These are phyloP conservation scores for Asterophora parasitica DNA, from an alignment of 768 basidiomycete species.

Conservation along the genomic window DNA sequence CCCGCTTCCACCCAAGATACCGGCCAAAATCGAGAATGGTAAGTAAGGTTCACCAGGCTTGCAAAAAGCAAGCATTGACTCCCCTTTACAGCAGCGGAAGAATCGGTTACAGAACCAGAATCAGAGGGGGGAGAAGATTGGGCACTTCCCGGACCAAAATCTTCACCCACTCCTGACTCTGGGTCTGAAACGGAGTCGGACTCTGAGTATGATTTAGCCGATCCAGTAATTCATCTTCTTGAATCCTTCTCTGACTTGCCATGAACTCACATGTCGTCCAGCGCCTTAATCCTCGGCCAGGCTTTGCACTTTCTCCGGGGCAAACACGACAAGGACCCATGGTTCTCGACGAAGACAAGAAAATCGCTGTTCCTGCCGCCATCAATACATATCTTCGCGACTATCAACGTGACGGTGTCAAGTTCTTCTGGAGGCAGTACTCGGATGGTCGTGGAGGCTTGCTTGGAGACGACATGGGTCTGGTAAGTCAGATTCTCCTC, in stretches of 20 bases:
- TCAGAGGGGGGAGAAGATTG: conserved; percentile 24
- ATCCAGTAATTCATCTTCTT: conserved; percentile 18
- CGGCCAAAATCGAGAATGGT: conserved; percentile 7
- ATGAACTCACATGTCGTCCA: background rate
- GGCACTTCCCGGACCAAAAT: background rate
- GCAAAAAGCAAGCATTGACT: background rate
- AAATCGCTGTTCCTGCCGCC: conserved; percentile 53
- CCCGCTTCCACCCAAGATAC: conserved; percentile 4
- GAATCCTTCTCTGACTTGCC: background rate
- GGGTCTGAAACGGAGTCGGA: conserved; percentile 45
- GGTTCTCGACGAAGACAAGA: conserved; percentile 42
- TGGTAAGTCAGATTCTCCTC: conserved; percentile 33
- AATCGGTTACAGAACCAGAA: conserved; percentile 33
- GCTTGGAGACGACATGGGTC: conserved; percentile 96
- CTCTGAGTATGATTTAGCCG: conserved; percentile 27
- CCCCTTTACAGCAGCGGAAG: conserved; percentile 8
- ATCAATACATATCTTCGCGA: conserved; percentile 86
- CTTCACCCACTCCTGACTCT: background rate
- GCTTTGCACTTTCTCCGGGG: conserved; percentile 42
- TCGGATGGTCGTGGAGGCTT: conserved; percentile 66
- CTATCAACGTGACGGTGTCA: conserved; percentile 85
- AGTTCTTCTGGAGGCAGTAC: conserved; percentile 77
- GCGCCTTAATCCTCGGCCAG: conserved; percentile 43
- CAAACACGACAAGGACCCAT: conserved; percentile 43
- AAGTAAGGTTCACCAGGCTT: background rate